These are phyloP conservation scores for Lentinula guzmanii DNA, from an alignment of 768 basidiomycete genomes.

Conservation along the genomic window DNA sequence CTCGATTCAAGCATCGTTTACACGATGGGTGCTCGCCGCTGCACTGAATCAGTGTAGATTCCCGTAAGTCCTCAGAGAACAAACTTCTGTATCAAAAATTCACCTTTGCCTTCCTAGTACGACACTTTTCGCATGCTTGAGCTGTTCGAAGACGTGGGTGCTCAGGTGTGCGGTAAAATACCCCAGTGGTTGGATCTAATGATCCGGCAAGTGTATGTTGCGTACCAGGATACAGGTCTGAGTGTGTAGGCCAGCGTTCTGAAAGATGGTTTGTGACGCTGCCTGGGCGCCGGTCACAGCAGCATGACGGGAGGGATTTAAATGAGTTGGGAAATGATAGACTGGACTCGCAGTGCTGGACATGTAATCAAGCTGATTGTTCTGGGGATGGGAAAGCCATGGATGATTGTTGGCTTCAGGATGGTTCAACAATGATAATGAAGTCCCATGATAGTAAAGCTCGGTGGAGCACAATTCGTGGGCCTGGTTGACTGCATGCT, in stretches of 20 bases:
- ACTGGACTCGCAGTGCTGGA: not conserved
- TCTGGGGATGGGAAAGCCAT: not conserved
- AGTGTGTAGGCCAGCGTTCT: not conserved
- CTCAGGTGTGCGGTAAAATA: constrained; percentile 59
- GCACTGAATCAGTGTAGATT: constrained; percentile 35
- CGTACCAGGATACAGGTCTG: not conserved
- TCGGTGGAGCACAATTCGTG: not conserved
- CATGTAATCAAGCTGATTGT: not conserved
- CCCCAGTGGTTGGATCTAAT: constrained; percentile 57
- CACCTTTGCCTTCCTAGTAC: constrained; percentile 70
- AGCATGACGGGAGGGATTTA: not conserved
- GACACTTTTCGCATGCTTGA: constrained; percentile 73
- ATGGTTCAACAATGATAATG: not conserved
- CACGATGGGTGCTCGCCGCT: constrained; percentile 68
- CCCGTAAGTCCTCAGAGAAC: not conserved
- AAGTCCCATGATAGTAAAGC: not conserved
- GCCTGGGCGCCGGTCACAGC: not conserved
- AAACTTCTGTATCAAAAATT: constrained; percentile 9
- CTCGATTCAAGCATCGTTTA: constrained; percentile 54
- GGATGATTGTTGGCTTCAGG: not conserved
- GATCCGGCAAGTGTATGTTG: constrained; percentile 44
- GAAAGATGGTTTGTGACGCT: not conserved
- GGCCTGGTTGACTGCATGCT: too few species aligned
- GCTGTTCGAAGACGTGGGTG: constrained; percentile 63
- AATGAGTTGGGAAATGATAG: not conserved